A percentile compares a stretch with the other conserved stretches of the same genome.
Conservation (phyloP, 768 basidiomycete species). For the Clitopilus passeckerianus region DNA sequence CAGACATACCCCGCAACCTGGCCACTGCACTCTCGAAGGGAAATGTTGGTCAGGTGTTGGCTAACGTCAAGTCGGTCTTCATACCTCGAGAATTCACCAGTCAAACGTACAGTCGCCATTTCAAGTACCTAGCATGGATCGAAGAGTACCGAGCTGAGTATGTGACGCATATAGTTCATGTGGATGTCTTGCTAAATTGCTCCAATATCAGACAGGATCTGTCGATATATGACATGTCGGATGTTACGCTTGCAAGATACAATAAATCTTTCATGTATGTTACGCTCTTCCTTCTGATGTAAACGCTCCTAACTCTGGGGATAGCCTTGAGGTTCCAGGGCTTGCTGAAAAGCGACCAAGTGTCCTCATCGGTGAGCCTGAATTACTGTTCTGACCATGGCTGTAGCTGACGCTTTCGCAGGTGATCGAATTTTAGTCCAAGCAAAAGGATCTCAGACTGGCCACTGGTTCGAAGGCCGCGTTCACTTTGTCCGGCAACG, state of each 20-base stretch:
- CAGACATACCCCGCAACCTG: slow-evolving; percentile 32
- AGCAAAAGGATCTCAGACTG: slow-evolving; percentile 27
- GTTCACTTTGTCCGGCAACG: slow-evolving; percentile 47
- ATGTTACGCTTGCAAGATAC: slow-evolving; percentile 25
- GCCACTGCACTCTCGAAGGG: slow-evolving; percentile 23
- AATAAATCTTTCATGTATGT: slow-evolving; percentile 32
- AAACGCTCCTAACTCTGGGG: not conserved
- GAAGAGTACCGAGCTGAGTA: slow-evolving; percentile 23
- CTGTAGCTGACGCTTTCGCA: slow-evolving; percentile 9
- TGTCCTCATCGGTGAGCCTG: slow-evolving; percentile 44
- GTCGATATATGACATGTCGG: slow-evolving; percentile 29
- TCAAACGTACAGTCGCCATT: slow-evolving; percentile 37
- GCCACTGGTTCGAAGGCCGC: slow-evolving; percentile 54
- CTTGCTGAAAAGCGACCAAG: slow-evolving; percentile 55
- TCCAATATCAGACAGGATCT: slow-evolving; percentile 28
- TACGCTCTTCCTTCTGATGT: not conserved
- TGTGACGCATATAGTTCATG: not conserved
- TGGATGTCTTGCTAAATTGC: not conserved
- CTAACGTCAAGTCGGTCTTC: slow-evolving; percentile 24
- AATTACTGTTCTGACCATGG: not conserved
- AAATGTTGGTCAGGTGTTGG: slow-evolving; percentile 20
- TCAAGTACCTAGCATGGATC: slow-evolving; percentile 49
- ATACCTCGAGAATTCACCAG: slow-evolving; percentile 35
- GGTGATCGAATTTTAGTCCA: slow-evolving; percentile 55
- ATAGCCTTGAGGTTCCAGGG: slow-evolving; percentile 40